Base-by-base conservation (phyloP, 2,329 filamentous ascomycete genomes). In the Lomentospora prolificans region DNA sequence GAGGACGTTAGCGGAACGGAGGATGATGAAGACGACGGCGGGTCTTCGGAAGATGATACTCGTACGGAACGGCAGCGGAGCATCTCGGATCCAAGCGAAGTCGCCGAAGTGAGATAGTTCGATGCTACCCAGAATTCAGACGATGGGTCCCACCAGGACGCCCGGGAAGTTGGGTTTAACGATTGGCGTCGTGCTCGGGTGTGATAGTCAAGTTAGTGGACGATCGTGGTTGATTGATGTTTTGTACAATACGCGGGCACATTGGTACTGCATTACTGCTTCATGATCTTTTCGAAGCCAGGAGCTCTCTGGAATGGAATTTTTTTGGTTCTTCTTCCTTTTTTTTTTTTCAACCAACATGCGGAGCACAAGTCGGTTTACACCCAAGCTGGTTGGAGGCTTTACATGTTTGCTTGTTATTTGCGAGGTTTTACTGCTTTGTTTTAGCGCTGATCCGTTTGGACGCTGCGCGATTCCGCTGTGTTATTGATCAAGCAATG, bases 1-100 rank as follows among this genome's bases (percentile, higher is more conserved):
- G 71, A 87, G 54, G 85, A 89, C 10, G 84, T 86, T 57, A 85
- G 89, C 31, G 66, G 63, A n/a, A n/a, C n/a, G 0, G 68, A 64
- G 39, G 70, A 67, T 27, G 71, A 63, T 9, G 53, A 50, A 12
- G 53, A 70, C 65, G 65, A 65, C 3, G 68, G 17, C 67, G 24
- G 66, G 51, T 72, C 88, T 12, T 84, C 86, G 58, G 85, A 89
- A 39, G 66, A 63, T 2, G 68, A 65, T 50, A 70, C 72, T 62
- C 67, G 76, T 59, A 82, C 79, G 3, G 81, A 81, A 65, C 71
- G 80, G 58, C 81, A 82, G 64, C 70, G 81, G 58, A 84, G 76
- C 61, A 69, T 79, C 46, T 75, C 72, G 50, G 73, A 73, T 62
- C 71, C 74, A 10, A 62, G 63, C 17, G 70, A 71, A 25, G 61